Base-by-base conservation (phyloP, 306 rosid genomes). In the Begonia loranthoides region DNA sequence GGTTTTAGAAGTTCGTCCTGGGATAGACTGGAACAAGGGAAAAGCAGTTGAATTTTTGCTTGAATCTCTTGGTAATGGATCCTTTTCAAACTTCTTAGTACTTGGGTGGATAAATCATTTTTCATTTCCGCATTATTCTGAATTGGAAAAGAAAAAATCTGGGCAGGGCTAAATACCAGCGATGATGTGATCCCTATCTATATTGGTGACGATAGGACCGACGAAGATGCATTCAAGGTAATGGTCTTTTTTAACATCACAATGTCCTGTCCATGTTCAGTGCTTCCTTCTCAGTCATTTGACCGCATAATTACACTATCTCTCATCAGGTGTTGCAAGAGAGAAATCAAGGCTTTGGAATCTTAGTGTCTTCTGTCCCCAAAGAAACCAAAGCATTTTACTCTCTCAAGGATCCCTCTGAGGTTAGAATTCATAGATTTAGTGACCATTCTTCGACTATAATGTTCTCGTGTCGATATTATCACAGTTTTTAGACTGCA, bases 1-100 rank as follows among this genome's bases (percentile, higher is more conserved):
- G 97, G 97, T 89, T 77, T 89, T 89, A 89, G 97, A 89, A 59
- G 60, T 89, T 33, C 97, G 97, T 70, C 97, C 97, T 19, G 82
- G 64, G 59, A 80, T 89, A 56, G 87, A 85, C 51, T 89, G 97
- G 97, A 74, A 89, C 76, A 89, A 89, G 73, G 97, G 97, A 74
- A 89, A 85, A 70, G 95, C 97, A 13, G 97, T 89, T 52, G 95
- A 85, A 44, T 89, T 89, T 71, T 63, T 89, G 76, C 87, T 85
- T 36, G 87, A 79, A 55, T 89, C 87, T 60, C 83, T 89, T 13
- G 94, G 97, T 84, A 69, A 43, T 14, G 51, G 59, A 7, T 55
- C 12, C 5, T 21, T 15, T 19, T 15, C 49, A 28, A 28, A 28
- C 36, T 28, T 28, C 36, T 4, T 2, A 28, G 8, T 28, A 28